These are phyloP conservation scores for Zychaea mexicana DNA, from an alignment of 371 early-diverging fungal species.

Conservation along the genomic window DNA sequence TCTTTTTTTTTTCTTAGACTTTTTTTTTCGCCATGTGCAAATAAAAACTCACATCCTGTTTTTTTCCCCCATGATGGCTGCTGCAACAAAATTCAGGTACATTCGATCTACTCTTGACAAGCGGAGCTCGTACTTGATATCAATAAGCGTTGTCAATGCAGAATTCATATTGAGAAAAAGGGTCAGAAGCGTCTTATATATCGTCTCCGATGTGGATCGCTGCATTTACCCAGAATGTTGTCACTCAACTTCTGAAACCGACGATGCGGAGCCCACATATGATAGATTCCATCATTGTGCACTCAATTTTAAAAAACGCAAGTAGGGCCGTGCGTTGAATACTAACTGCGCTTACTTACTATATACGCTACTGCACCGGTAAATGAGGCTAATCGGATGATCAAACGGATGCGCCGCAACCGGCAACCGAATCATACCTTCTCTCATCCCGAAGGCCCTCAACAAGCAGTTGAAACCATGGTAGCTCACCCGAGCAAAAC, in stretches of 20 bases:
- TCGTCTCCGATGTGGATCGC: no score
- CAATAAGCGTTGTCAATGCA: neutral
- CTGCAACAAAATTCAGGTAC: neutral
- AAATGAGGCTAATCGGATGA: neutral
- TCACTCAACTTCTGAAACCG: no score
- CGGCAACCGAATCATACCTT: neutral
- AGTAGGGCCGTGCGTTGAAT: no score
- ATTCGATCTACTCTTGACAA: neutral
- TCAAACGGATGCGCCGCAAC: slow-evolving; percentile 1
- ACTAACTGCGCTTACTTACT: no score
- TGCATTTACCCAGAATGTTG: no score
- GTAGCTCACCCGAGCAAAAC: slow-evolving; percentile 4
- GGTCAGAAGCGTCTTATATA: no score
- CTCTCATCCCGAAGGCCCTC: slow-evolving; percentile 16
- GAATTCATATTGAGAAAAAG: neutral
- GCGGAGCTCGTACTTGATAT: neutral
- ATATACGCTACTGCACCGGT: neutral
- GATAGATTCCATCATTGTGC: no score
- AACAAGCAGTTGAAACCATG: slow-evolving; percentile 10
- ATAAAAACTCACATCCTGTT: no score
- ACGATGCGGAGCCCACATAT: no score
- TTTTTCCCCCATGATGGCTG: no score
- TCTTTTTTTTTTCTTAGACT: neutral
- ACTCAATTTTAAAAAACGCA: no score
- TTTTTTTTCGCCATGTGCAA: neutral